Percentiles rank a stretch among this genome's conserved stretches.
phyloP scores from a whole-genome alignment of 768 basidiomycete species.

The Suillus weaverae region DNA sequence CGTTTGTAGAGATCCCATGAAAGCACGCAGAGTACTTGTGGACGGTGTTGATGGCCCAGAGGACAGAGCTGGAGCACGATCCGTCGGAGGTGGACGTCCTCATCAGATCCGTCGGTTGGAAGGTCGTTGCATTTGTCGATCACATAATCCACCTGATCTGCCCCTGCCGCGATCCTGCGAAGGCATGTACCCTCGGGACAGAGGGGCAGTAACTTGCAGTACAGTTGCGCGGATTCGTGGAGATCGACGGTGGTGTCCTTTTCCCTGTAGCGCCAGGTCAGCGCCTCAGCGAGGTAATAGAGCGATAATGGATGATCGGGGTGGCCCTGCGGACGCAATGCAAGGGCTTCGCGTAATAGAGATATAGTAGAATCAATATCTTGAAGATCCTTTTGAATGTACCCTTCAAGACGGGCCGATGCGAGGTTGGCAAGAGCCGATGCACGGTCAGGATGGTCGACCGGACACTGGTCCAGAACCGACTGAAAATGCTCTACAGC shows the following conservation, averaged over 20 bases:
- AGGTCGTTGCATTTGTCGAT: background rate
- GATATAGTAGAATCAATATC: too few species aligned
- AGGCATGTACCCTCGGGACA: background rate
- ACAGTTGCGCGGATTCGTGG: background rate
- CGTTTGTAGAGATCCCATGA: rapidly evolving
- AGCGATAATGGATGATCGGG: too few species aligned
- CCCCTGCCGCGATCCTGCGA: background rate
- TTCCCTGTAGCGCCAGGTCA: too few species aligned
- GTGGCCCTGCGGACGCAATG: too few species aligned
- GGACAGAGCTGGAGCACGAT: background rate
- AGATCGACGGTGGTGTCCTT: background rate
- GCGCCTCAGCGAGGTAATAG: too few species aligned
- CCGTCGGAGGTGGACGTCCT: background rate
- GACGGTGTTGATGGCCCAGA: background rate
- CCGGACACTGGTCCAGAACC: too few species aligned
- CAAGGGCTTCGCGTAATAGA: too few species aligned
- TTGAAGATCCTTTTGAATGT: too few species aligned
- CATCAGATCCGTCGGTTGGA: background rate
- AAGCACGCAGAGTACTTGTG: background rate
- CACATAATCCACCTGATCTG: background rate
- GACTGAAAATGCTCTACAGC: too few species aligned
- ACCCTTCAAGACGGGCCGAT: too few species aligned
- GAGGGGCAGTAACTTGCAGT: background rate
- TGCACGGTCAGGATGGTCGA: too few species aligned
- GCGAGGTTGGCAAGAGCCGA: too few species aligned